Base-by-base conservation (phyloP, 192 early-diverging fungal species). In the Gonapodya prolifera region DNA sequence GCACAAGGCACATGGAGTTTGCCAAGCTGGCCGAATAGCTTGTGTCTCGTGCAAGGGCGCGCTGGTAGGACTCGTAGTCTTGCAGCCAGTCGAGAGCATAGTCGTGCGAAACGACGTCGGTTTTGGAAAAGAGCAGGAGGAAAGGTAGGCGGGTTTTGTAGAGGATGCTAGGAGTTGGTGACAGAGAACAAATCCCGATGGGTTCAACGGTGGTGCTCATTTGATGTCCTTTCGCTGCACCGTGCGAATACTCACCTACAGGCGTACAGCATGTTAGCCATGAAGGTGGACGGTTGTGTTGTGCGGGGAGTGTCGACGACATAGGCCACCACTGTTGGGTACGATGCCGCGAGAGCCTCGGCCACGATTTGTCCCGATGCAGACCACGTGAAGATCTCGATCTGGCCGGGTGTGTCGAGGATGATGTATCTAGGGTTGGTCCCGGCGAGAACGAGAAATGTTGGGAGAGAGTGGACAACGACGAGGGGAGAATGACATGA, bases 361-460 rank as follows among this genome's bases (percentile, higher is more conserved):
- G 95, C 97, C 79, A 99, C 97, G 78, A 99, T 97, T 34, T 93
- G 85, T 16, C 97, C 97, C 29, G 93, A 94, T 2, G 97, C 97
- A 61, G 94, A 96, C 97, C 97, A 99, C 23, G 97, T 99, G 81
- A 99, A 99, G 77, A 97, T 96, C 84, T 99, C 97, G 80, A 99
- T 99, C 83, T 99, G 97, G 17, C 97, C 97, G 35, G 97, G 97
- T 17, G 97, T 99, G 82, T 99, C 97, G 61, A 94, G 85, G 30
- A 95, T 81, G 69, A 95, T 88, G 80, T 94, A 89, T 76, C 92
- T 93, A 83, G 34, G 61, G 18, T 30, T 29, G 30, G 35, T 70
- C 8, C 45, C 8, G n/a, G 45, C 45, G 45, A 8, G 8, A 8
- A 69, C 30, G 31, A 70, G 32, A 34, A 16, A 8, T 0, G 29